Conservation (phyloP, 495 filamentous ascomycete genomes). For the Trichodelitschia bisporula region DNA sequence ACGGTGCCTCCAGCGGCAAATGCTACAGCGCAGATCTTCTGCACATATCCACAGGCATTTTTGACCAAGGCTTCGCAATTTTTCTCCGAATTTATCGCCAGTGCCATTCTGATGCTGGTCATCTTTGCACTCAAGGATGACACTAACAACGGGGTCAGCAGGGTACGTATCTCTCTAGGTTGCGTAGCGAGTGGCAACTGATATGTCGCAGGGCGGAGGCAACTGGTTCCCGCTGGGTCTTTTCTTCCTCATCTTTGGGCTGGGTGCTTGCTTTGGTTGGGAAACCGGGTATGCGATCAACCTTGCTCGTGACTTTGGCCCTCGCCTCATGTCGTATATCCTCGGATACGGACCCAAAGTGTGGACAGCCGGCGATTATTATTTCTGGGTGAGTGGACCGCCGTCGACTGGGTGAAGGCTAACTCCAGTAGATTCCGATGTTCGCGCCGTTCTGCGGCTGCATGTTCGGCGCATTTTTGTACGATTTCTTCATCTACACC, state of each 20-base stretch:
- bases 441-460: constrained; percentile 10
- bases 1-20: constrained; percentile 30
- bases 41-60: constrained; percentile 37
- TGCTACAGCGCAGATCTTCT: constrained; percentile 39
- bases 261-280: constrained; percentile 44
- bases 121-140: constrained; percentile 43
- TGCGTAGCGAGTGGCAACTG: neutral
- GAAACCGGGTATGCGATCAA: constrained; percentile 49
- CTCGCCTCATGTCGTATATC: constrained; percentile 32
- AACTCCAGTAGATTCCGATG: constrained; percentile 9
- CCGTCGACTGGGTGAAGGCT: too few species aligned
- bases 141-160: constrained; percentile 11
- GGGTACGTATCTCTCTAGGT: constrained; percentile 2
- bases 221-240: constrained; percentile 27
- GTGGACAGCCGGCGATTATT: constrained; percentile 35
- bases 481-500: constrained; percentile 11
- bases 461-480: constrained; percentile 8
- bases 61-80: constrained; percentile 32
- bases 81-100: constrained; percentile 39
- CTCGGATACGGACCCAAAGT: constrained; percentile 39
- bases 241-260: constrained; percentile 42
- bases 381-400: constrained; percentile 38
- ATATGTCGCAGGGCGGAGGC: constrained; percentile 16
- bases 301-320: constrained; percentile 40
- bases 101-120: constrained; percentile 35